Conservation (phyloP, 2,329 filamentous ascomycete genomes). For the Alternaria sp. region DNA sequence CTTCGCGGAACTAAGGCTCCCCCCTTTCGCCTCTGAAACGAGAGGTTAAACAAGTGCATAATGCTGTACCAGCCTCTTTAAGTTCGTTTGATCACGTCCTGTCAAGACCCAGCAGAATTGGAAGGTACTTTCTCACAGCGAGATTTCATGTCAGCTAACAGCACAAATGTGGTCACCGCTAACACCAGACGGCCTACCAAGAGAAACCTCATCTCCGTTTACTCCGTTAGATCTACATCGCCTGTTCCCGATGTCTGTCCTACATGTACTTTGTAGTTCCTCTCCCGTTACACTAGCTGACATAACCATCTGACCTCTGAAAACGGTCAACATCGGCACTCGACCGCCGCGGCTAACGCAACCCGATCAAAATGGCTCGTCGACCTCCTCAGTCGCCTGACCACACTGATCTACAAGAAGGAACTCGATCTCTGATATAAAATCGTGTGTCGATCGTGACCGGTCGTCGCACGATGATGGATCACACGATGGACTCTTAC, state of each 20-base stretch:
- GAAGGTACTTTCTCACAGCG: neutral
- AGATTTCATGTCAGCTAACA: neutral
- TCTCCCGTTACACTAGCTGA: neutral
- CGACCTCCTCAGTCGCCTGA: slow-evolving; percentile 1
- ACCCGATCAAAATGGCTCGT: neutral
- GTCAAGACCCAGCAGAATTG: neutral
- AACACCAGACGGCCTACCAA: neutral
- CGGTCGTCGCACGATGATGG: neutral
- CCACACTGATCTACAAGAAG: neutral
- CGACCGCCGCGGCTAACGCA: neutral
- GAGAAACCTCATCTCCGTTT: neutral
- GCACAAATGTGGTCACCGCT: neutral
- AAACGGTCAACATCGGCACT: slow-evolving; percentile 3
- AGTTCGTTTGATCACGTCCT: neutral
- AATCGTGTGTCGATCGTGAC: neutral
- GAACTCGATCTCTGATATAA: neutral
- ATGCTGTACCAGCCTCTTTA: neutral
- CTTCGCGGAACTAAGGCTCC: neutral
- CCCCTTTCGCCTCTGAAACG: neutral
- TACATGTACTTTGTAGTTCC: neutral
- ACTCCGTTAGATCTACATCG: neutral
- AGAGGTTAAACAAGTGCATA: neutral
- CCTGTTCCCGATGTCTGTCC: neutral
- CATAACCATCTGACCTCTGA: neutral
- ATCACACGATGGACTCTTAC: slow-evolving; percentile 1